Conservation (phyloP, 805 yeast species). For the Candida corydali region DNA sequence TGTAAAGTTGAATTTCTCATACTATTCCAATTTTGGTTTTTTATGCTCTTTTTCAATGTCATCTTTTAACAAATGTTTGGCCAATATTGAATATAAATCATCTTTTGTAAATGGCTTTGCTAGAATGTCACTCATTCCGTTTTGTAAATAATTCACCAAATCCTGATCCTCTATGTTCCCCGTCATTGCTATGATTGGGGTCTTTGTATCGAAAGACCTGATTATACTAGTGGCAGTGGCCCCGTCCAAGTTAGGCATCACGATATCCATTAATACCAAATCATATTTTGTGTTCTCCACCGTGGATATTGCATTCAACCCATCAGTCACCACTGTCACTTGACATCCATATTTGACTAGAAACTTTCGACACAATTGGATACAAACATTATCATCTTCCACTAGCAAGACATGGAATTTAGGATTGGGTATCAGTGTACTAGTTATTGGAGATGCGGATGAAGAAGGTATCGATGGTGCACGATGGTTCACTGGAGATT, state of each 20-base stretch:
- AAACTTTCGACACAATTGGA: slow-evolving; percentile 78
- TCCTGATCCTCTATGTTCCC: slow-evolving; percentile 84
- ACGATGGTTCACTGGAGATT: too few relatives aligned
- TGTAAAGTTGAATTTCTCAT: too few relatives aligned
- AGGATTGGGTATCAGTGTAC: slow-evolving; percentile 29
- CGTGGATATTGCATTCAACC: slow-evolving; percentile 78
- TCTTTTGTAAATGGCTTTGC: slow-evolving; percentile 93
- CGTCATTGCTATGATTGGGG: slow-evolving; percentile 94
- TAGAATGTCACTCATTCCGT: slow-evolving; percentile 89
- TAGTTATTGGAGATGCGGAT: slow-evolving; percentile 11
- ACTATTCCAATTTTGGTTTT: slow-evolving; percentile 4
- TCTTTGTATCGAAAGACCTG: slow-evolving; percentile 73
- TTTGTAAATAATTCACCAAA: slow-evolving; percentile 71
- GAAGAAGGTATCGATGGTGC: slow-evolving; percentile 2
- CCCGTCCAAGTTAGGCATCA: slow-evolving; percentile 85
- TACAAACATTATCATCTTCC: slow-evolving; percentile 79
- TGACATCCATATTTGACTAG: slow-evolving; percentile 85
- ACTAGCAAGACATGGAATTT: slow-evolving; percentile 72
- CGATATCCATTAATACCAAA: slow-evolving; percentile 80
- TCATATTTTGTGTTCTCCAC: slow-evolving; percentile 71
- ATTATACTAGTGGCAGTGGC: slow-evolving; percentile 89
- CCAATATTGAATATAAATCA: slow-evolving; percentile 73
- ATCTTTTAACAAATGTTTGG: slow-evolving; percentile 60
- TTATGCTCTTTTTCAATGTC: slow-evolving; percentile 10
- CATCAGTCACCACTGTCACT: slow-evolving; percentile 91